These are phyloP conservation scores for Kazachstania kunashirensis DNA, from an alignment of 805 yeast genomes.

Conservation along the genomic window DNA sequence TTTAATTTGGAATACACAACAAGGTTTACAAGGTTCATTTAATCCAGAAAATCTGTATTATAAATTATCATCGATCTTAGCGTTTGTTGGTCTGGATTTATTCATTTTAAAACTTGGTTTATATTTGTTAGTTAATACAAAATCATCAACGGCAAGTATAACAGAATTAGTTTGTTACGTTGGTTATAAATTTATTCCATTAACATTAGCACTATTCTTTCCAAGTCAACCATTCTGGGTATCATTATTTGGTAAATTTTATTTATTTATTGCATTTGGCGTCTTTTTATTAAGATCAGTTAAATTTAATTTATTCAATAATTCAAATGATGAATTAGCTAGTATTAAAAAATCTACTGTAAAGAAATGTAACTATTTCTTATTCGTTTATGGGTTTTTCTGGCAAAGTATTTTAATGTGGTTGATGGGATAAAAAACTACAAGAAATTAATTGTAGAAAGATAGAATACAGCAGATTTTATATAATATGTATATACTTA, in stretches of 20 bases:
- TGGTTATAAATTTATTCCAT: slow-evolving; percentile 89
- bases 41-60: slow-evolving; percentile 89
- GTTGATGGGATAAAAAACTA: slow-evolving; percentile 41
- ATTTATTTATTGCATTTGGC: slow-evolving; percentile 48
- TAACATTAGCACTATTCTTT: slow-evolving; percentile 46
- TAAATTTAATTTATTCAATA: slow-evolving; percentile 36
- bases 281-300: slow-evolving; percentile 53
- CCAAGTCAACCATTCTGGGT: slow-evolving; percentile 37
- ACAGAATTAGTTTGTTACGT: slow-evolving; percentile 84
- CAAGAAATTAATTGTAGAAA: too few relatives aligned
- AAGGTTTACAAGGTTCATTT: slow-evolving; percentile 81
- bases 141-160: slow-evolving; percentile 35
- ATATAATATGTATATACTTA: too few relatives aligned
- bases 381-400: slow-evolving; percentile 74
- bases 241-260: slow-evolving; percentile 38
- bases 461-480: too few relatives aligned
- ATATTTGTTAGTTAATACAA: slow-evolving; percentile 45
- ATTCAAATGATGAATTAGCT: slow-evolving; percentile 41
- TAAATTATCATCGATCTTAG: slow-evolving; percentile 76
- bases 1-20: slow-evolving; percentile 69
- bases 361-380: slow-evolving; percentile 75
- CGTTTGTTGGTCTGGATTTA: slow-evolving; percentile 70
- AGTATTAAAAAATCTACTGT: slow-evolving; percentile 48
- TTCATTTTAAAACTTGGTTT: slow-evolving; percentile 69
- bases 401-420: slow-evolving; percentile 71